Percentiles rank a stretch among this genome's conserved stretches.
Evolutionary conservation across 2,329 filamentous ascomycete genomes (phyloP).

Genomic region (Fusarium siculi): DNA sequence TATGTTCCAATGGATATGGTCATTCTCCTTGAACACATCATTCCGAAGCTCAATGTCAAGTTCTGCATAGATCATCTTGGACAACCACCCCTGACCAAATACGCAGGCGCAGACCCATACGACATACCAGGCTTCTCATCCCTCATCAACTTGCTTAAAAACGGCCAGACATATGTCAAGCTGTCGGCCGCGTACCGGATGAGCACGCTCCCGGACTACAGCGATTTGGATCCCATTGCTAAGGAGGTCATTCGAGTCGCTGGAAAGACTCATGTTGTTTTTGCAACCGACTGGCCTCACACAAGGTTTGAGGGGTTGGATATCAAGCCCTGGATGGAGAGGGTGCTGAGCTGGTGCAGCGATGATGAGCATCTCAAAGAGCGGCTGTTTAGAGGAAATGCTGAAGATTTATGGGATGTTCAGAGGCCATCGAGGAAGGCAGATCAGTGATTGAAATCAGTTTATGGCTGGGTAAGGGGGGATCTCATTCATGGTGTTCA

Average conservation of each 20-base stretch:
- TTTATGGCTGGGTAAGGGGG: background rate
- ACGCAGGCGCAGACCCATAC: slow-evolving; percentile 38
- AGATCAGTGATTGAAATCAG: background rate
- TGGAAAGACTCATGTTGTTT: slow-evolving; percentile 58
- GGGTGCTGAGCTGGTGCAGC: slow-evolving; percentile 63
- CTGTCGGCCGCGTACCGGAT: slow-evolving; percentile 69
- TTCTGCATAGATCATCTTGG: slow-evolving; percentile 71
- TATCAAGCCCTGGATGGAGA: slow-evolving; percentile 58
- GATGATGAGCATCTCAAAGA: slow-evolving; percentile 56
- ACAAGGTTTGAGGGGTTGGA: slow-evolving; percentile 69
- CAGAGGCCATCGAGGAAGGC: background rate
- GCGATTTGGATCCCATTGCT: slow-evolving; percentile 59
- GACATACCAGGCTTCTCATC: slow-evolving; percentile 47
- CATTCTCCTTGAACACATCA: slow-evolving; percentile 58
- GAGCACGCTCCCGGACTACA: slow-evolving; percentile 55
- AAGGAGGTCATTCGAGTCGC: slow-evolving; percentile 59
- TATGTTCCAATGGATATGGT: slow-evolving; percentile 65
- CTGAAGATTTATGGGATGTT: slow-evolving; percentile 60
- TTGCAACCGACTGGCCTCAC: slow-evolving; percentile 73
- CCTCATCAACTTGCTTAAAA: slow-evolving; percentile 58
- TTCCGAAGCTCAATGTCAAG: slow-evolving; percentile 60
- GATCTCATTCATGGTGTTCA: background rate
- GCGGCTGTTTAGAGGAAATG: slow-evolving; percentile 65
- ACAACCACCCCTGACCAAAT: slow-evolving; percentile 53
- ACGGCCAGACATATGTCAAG: slow-evolving; percentile 65